Percentiles rank a stretch among this genome's conserved stretches.
Conservation (phyloP, 345 rosid genomes). For the Erucastrum elatum region DNA sequence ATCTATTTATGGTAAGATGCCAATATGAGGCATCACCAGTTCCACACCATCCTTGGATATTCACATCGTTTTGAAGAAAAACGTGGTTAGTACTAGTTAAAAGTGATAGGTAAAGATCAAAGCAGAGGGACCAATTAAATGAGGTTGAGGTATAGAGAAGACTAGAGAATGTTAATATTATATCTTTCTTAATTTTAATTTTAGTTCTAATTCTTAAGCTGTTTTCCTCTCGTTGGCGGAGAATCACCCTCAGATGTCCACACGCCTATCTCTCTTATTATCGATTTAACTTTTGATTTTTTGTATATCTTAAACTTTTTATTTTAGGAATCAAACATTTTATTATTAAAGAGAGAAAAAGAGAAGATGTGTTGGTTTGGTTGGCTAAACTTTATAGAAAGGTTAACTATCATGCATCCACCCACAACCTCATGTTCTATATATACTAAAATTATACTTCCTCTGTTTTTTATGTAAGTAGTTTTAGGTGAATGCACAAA, state of each 20-base stretch:
- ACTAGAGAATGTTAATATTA: constrained; percentile 16
- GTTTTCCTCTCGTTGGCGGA: constrained; percentile 23
- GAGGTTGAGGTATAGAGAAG: constrained; percentile 2
- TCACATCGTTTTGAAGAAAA: background rate
- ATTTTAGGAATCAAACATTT: background rate
- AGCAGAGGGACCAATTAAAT: constrained; percentile 14
- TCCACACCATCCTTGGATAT: background rate
- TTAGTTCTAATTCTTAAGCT: background rate
- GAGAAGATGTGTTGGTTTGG: constrained; percentile 9
- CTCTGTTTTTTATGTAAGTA: no score
- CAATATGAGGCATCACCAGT: background rate
- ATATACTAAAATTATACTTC: background rate
- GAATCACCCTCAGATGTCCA: constrained; percentile 17
- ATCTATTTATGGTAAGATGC: background rate
- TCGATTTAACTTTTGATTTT: background rate
- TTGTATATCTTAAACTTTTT: background rate
- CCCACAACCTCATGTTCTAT: constrained; percentile 21
- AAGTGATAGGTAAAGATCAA: constrained; percentile 19
- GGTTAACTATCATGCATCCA: constrained; percentile 31
- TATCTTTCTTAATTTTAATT: background rate
- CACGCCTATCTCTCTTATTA: background rate
- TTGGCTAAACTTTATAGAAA: constrained; percentile 35
- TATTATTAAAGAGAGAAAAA: constrained; percentile 6
- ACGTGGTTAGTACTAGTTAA: constrained; percentile 16
- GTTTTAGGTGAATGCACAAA: no score